Base-by-base conservation (phyloP, 805 yeast genomes). In the Lipomyces lipofer region DNA sequence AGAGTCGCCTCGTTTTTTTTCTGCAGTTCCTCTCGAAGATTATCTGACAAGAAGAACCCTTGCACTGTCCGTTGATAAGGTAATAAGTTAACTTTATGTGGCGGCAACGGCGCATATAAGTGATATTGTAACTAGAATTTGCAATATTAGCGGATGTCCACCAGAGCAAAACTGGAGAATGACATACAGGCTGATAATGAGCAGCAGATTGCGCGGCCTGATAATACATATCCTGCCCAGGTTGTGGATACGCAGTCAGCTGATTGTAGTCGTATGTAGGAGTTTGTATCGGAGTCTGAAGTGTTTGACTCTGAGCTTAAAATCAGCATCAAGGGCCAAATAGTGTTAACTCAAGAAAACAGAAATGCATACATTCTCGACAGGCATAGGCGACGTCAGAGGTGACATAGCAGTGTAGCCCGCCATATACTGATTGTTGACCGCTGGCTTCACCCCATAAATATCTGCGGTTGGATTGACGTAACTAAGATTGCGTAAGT, bases 21-120 rank as follows among this genome's bases (percentile, higher is more conserved):
- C 54, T 83, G 85, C 40, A 92, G 74, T 2, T 77, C 72, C 66
- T 87, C 90, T 63, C 97, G 78, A 45, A 92, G 65, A 46, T 85
- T 78, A 62, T 80, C 80, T 8, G 90, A 82, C 9, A 92, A 78
- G 67, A 91, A 91, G 65, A 94, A 75, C 53, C 78, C 79, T 51
- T 80, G 80, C 2, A 84, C 80, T 29, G 81, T 82, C 40, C 89
- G 78, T 70, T 90, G 91, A 67, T 90, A 83, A 1, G 88, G 81
- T 46, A 78, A 77, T 58, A 86, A 72, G 12, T 84, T 82, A 38
- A 77, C 75, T 45, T 84, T 69, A 65, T 85, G 83, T 7, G 90
- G 91, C 8, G 97, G 92, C 28, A 82, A 78, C 1, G 97, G 97
- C 0, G 97, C 94, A 71, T 92, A 91, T 36, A 89, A 71, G 70